Percentiles rank a stretch among this genome's conserved stretches.
Conservation (phyloP, 202 grass and related monocot species). For the Zizania palustris region DNA sequence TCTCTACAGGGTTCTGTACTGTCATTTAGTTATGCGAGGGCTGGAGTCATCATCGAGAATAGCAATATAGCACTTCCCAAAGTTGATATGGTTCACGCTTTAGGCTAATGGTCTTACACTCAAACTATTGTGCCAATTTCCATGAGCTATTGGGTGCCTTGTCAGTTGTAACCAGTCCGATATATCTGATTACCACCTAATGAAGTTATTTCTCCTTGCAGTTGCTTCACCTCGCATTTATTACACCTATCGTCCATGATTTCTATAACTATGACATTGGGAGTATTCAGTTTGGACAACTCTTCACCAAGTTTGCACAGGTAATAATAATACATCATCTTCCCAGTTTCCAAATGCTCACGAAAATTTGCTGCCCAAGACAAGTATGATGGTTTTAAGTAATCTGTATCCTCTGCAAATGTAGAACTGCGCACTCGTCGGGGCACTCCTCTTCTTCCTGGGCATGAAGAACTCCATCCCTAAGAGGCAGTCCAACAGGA, state of each 20-base stretch:
- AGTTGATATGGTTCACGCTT: background rate
- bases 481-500: constrained; percentile 32
- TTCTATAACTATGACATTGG: constrained; percentile 55
- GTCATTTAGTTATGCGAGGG: background rate
- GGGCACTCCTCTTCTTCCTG: constrained; percentile 50
- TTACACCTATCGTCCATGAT: constrained; percentile 49
- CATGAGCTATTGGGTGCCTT: background rate
- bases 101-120: background rate
- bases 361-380: background rate
- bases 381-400: background rate
- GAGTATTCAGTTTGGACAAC: constrained; percentile 44
- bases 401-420: background rate
- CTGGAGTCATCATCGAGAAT: too few relatives aligned
- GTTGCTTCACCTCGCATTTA: constrained; percentile 40
- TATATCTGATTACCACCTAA: background rate
- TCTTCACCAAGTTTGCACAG: constrained; percentile 59
- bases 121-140: background rate
- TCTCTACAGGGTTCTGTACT: background rate
- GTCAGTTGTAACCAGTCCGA: background rate
- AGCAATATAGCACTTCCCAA: too few relatives aligned
- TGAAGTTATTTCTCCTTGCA: constrained; percentile 30
- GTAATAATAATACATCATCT: constrained; percentile 22
- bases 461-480: constrained; percentile 63
- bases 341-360: background rate
- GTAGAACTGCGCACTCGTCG: constrained; percentile 48